phyloP scores from a whole-genome alignment of 345 rosid genomes.

The Anacardium occidentale region DNA sequence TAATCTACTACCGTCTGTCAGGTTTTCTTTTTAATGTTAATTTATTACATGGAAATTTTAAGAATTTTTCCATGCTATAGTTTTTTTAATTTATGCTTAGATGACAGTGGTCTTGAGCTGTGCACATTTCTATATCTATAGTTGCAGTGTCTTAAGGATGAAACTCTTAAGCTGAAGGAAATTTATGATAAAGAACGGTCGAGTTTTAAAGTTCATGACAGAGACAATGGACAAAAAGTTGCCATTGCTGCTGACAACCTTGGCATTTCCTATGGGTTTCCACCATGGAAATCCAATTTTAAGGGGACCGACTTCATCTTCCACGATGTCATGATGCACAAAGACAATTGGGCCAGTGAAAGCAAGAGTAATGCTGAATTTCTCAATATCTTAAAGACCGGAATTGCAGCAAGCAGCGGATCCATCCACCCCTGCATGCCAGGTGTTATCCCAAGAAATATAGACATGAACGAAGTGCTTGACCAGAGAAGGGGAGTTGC shows the following conservation, averaged over 20 bases:
- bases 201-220: slow-evolving; percentile 30
- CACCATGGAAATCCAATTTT: slow-evolving; percentile 21
- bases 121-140: slow-evolving; percentile 22
- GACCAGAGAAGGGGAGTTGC: slow-evolving; percentile 48
- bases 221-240: slow-evolving; percentile 15
- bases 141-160: slow-evolving; percentile 52
- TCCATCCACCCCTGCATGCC: slow-evolving; percentile 32
- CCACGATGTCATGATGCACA: slow-evolving; percentile 20
- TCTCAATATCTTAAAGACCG: slow-evolving; percentile 15
- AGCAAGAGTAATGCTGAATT: slow-evolving; percentile 24
- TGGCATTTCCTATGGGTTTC: slow-evolving; percentile 15
- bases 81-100: not conserved
- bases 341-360: slow-evolving; percentile 25
- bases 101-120: not conserved
- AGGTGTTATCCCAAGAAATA: slow-evolving; percentile 21
- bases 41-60: not conserved
- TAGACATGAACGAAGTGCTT: slow-evolving; percentile 24
- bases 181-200: slow-evolving; percentile 32
- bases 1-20: not conserved
- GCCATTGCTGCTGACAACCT: slow-evolving; percentile 23
- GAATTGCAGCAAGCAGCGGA: slow-evolving; percentile 21
- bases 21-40: not conserved
- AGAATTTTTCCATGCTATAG: not conserved
- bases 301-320: slow-evolving; percentile 20
- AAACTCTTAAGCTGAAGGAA: slow-evolving; percentile 54